Conservation (phyloP, 306 rosid genomes). For the Lotus japonicus region DNA sequence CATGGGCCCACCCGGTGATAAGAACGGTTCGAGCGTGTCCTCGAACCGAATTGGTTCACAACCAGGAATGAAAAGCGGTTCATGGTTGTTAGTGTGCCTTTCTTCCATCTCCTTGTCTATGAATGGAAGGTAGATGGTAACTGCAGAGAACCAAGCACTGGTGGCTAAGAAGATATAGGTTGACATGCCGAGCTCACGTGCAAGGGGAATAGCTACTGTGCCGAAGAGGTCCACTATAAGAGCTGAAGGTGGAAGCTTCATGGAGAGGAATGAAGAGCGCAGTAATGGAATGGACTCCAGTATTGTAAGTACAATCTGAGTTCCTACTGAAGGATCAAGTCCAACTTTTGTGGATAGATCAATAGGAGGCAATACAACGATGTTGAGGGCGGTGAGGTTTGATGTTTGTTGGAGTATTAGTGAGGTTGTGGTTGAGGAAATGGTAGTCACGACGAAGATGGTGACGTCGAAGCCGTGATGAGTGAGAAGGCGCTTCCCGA, state of each 20-base stretch:
- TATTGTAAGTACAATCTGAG: background rate
- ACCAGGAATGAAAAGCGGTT: conserved; percentile 31
- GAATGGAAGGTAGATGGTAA: conserved; percentile 11
- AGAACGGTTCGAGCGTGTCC: conserved; percentile 32
- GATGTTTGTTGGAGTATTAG: conserved; percentile 3
- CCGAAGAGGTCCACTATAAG: conserved; percentile 58
- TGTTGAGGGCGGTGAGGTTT: background rate
- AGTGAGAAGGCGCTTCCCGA: conserved; percentile 32
- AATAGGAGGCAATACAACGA: background rate
- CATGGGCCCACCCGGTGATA: conserved; percentile 11
- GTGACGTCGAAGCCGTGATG: conserved; percentile 28
- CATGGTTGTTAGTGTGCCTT: background rate
- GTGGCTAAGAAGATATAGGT: conserved; percentile 31
- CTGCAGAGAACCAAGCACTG: conserved; percentile 41
- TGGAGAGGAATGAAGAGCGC: conserved; percentile 13
- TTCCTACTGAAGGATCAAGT: background rate
- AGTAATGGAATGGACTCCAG: conserved; percentile 6
- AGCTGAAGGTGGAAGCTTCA: conserved; percentile 16
- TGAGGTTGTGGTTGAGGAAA: conserved; percentile 7
- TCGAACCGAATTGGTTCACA: conserved; percentile 27
- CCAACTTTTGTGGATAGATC: conserved; percentile 16
- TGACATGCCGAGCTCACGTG: conserved; percentile 40
- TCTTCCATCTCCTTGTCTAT: conserved; percentile 14
- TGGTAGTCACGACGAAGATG: conserved; percentile 28
- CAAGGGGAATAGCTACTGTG: conserved; percentile 30